These are phyloP conservation scores for Ogataea kodamae DNA, from an alignment of 805 yeast species.

Conservation along the genomic window DNA sequence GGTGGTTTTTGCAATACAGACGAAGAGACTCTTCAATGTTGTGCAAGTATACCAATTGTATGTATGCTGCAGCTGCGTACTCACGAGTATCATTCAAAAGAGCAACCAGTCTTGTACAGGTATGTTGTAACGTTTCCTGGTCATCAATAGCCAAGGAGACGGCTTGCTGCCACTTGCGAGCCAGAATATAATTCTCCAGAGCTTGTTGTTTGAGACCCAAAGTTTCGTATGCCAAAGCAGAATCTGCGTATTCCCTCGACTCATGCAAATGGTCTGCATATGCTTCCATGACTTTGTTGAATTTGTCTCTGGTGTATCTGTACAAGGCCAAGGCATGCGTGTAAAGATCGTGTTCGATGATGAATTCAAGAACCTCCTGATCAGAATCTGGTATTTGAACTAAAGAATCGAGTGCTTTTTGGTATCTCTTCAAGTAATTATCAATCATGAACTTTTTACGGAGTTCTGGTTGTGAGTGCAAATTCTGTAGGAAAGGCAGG, in stretches of 20 bases:
- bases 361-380: slow-evolving; percentile 64
- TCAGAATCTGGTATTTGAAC: slow-evolving; percentile 43
- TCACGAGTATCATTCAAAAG: slow-evolving; percentile 64
- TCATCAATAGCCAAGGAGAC: slow-evolving; percentile 52
- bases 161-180: slow-evolving; percentile 85
- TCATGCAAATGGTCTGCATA: slow-evolving; percentile 64
- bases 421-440: slow-evolving; percentile 62
- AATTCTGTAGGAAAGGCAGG: slow-evolving; percentile 80
- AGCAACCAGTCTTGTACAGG: slow-evolving; percentile 59
- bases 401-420: slow-evolving; percentile 67
- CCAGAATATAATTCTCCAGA: slow-evolving; percentile 62
- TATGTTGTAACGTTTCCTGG: slow-evolving; percentile 38
- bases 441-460: slow-evolving; percentile 78
- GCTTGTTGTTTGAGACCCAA: slow-evolving; percentile 58
- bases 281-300: slow-evolving; percentile 48
- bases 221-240: slow-evolving; percentile 76
- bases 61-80: slow-evolving; percentile 76
- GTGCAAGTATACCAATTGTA: slow-evolving; percentile 59
- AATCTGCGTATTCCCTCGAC: slow-evolving; percentile 59
- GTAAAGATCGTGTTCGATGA: slow-evolving; percentile 66
- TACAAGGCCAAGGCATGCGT: slow-evolving; percentile 62
- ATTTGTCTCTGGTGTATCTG: slow-evolving; percentile 53
- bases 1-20: slow-evolving; percentile 70
- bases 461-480: slow-evolving; percentile 62
- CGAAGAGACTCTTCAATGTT: slow-evolving; percentile 61